Conservation (phyloP, 805 yeast species). For the Saturnispora ahearnii region DNA sequence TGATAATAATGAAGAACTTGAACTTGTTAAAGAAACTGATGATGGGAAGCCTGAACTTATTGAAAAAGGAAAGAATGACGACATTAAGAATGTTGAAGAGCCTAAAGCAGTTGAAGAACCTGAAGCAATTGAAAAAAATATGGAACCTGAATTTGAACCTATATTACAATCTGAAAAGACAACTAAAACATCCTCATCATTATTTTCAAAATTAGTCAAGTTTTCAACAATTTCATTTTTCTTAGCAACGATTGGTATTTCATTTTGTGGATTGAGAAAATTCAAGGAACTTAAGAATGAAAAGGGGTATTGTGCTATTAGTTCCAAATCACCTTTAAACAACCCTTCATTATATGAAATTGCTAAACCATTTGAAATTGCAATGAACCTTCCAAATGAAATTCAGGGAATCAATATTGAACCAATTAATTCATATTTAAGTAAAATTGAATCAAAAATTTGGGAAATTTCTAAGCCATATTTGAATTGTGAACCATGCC, state of each 20-base stretch:
- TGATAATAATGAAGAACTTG: slow-evolving; percentile 4
- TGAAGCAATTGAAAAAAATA: not conserved
- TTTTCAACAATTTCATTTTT: not conserved
- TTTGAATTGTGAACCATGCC: slow-evolving; percentile 61
- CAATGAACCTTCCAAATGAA: not conserved
- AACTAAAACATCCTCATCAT: not conserved
- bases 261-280: slow-evolving; percentile 31
- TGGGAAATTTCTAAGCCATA: slow-evolving; percentile 36
- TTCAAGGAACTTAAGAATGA: slow-evolving; percentile 53
- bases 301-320: slow-evolving; percentile 65
- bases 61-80: not conserved
- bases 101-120: slow-evolving; percentile 10
- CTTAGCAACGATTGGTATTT: not conserved
- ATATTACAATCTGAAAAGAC: not conserved
- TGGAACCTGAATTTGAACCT: too few relatives aligned
- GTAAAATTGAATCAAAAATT: slow-evolving; percentile 31
- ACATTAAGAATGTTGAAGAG: slow-evolving; percentile 2
- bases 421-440: slow-evolving; percentile 21
- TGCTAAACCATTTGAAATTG: not conserved
- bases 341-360: not conserved
- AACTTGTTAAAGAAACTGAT: not conserved
- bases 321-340: not conserved
- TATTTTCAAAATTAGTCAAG: slow-evolving; percentile 2
- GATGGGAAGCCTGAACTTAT: not conserved
- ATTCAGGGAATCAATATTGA: slow-evolving; percentile 3